Evolutionary conservation across 441 rosid genomes (phyloP), one percentile per base, ranked within the genome.

Genomic region (Francoa sonchifolia): DNA sequence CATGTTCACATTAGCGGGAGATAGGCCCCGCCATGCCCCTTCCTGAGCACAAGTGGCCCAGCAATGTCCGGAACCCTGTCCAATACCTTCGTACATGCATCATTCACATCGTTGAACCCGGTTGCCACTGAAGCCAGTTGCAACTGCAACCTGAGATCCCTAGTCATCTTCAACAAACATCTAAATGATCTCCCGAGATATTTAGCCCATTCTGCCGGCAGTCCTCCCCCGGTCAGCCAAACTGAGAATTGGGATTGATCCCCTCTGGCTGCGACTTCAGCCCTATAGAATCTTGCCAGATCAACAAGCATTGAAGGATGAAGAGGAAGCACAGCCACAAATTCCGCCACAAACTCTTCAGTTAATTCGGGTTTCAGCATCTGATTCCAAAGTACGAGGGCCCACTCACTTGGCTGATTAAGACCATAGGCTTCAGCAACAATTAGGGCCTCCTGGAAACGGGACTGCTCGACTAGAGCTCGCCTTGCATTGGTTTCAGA

Each of bases 371-470:
- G 99, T 21, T 75, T 77, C 31, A 92, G 82, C 95, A 92, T 92
- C 73, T 73, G 90, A 57, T 73, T 81, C 99, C 99, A 92, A 45
- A 92, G 95, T 15, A 81, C 95, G 17, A 72, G 68, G 3, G 90
- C 94, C 99, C 99, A 92, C 57, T 92, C 96, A 29, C 81, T 68
- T 19, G 96, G 86, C 69, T 87, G 99, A 54, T 92, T 92, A 50
- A 92, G 94, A 51, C 80, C 63, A 43, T 92, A 92, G 30, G 99
- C 99, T 67, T 92, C 99, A 20, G 99, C 99, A 48, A 92, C 96
- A 17, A 87, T 83, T 40, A 92, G 55, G 41, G 99, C 94, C 71
- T 87, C 99, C 50, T 72, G 96, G 67, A 92, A 92, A 23, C 76
- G 89, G 17, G 88, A 77, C 62, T 87, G 99, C 52, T 83, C 96